Conservation (phyloP, 225 moss, liverwort and hornwort species). For the Neckera pumila region DNA sequence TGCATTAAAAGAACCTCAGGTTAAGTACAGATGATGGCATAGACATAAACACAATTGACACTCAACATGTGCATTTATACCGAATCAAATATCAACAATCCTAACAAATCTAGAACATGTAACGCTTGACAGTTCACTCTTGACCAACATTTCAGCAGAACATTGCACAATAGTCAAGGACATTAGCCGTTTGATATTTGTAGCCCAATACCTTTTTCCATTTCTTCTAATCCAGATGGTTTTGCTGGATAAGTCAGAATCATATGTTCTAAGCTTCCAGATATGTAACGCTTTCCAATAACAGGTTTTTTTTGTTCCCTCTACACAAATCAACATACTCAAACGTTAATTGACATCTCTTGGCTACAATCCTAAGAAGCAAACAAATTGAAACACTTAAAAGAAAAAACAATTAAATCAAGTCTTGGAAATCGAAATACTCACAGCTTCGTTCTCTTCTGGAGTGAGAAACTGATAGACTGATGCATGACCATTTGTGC, state of each 20-base stretch:
- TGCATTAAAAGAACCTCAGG: constrained; percentile 10
- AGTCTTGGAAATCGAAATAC: not conserved
- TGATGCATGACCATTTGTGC: constrained; percentile 30
- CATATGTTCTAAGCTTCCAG: constrained; percentile 55
- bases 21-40: not conserved
- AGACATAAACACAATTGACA: not conserved
- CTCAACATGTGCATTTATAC: not conserved
- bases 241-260: constrained; percentile 54
- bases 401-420: not conserved
- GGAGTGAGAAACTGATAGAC: constrained; percentile 56
- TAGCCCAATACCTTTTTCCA: constrained; percentile 31
- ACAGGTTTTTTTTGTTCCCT: constrained; percentile 60
- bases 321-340: constrained; percentile 13
- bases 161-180: not conserved
- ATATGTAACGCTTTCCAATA: constrained; percentile 48
- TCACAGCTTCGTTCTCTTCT: constrained; percentile 70
- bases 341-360: not conserved
- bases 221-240: constrained; percentile 38
- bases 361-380: not conserved
- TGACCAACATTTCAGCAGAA: not conserved
- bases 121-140: not conserved
- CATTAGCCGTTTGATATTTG: not conserved
- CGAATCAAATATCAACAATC: not conserved
- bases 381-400: not conserved
- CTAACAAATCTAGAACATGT: not conserved